Base-by-base conservation (phyloP, 352 stramenopile genomes). In the Aphanomyces invadans region DNA sequence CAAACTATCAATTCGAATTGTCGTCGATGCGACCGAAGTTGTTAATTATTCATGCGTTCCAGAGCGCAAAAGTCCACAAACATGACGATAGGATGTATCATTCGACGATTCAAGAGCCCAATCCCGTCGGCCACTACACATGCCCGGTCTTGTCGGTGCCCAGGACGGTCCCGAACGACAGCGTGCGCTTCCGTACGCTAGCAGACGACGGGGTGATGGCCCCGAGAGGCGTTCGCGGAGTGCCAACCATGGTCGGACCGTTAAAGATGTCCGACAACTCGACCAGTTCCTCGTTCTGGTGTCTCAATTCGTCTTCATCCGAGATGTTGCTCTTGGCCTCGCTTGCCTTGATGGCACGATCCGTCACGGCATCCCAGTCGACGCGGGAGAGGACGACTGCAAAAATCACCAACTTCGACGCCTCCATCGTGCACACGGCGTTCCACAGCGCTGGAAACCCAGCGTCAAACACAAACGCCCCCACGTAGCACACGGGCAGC, bases 371-470 rank as follows among this genome's bases (percentile, higher is more conserved):
- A 5, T 63, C 53, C 75, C 75, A 86, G 59, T 86, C 54, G 3
- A 70, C 77, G 21, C 74, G 70, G 3, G 56, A 72, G 54, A 83
- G 29, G 19, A 75, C 75, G 38, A 74, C 69, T 21, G 68, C 55
- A 54, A 80, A 86, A 23, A 82, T 74, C 2, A 57, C 59, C 15
- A 83, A 62, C 31, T 82, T 82, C 19, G 83, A 21, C 4, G 74
- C 38, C 46, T 86, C 78, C 71, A 83, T 86, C 9, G 71, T 66
- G 11, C 72, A 76, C n/a, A 81, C 76, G 36, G 68, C 63, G 64
- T 80, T 81, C 79, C 79, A 87, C 1, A 87, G 38, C 32, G 76
- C 76, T 23, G 57, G 49, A 63, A 87, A 87, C 26, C 79, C 79
- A 1, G 62, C 75, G 53, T 72, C 71, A 32, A 86, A 60, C 15